Base-by-base conservation (phyloP, 345 rosid species). In the Kernera saxatilis region DNA sequence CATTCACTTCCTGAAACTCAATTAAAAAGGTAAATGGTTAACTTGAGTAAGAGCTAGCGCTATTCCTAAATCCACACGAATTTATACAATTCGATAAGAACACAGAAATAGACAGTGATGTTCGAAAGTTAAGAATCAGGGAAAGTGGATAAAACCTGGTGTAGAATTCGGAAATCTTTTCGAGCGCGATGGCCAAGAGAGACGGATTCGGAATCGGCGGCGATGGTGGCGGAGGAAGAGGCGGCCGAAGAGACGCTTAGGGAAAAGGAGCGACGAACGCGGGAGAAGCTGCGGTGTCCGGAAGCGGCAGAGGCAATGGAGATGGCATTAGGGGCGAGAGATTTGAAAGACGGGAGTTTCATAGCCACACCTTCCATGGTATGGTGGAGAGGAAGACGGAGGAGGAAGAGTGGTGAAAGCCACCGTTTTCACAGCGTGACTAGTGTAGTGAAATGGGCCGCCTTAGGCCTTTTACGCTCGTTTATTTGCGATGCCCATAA, bases 111-210 rank as follows among this genome's bases (percentile, higher is more conserved):
- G 22, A 9, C 46, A 26, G 8, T 18, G 10, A 25, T 25, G 13
- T 51, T n/a, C 8, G 8, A 32, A 29, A 68, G 8, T 9, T 14
- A 23, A 17, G 0, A 53, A 56, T 33, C 33, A 41, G 32, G 18
- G n/a, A 11, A 21, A 73, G 30, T 12, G 11, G 21, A 13, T 5
- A 30, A 30, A 6, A 90, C 96, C 93, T 86, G 96, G 67, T 86
- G 93, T 29, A 93, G 93, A 72, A 93, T 86, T 33, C 87, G 85
- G 74, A 93, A 90, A 80, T 93, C 97, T 21, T 89, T 90, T 3
- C 93, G 87, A 76, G 85, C 81, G 40, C 75, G 55, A 74, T 88
- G 96, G 64, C 98, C 97, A 27, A 93, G 90, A 17, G 98, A 88
- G 64, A 79, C 65, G 62, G 86, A 55, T 25, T 64, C 82, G 37